phyloP scores from a whole-genome alignment of 225 moss, liverwort and hornwort species.

The Thuidium tamariscinum region DNA sequence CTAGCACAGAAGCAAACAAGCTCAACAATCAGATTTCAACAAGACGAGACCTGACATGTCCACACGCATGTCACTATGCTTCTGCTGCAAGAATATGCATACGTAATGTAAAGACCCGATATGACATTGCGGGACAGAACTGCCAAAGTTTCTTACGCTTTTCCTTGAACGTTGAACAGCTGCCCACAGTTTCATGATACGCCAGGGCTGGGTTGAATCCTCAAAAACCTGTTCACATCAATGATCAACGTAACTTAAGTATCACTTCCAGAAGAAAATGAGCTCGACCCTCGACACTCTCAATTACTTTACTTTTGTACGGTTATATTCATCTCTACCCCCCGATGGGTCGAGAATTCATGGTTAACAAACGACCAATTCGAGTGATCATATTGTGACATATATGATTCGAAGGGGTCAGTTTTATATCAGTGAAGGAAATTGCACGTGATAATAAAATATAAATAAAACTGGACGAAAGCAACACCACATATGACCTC shows the following conservation, averaged over 20 bases:
- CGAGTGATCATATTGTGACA: background rate
- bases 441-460: background rate
- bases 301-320: background rate
- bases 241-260: background rate
- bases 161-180: slow-evolving; percentile 39
- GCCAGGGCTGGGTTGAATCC: slow-evolving; percentile 16
- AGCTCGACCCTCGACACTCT: background rate
- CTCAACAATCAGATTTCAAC: background rate
- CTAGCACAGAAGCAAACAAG: slow-evolving; percentile 11
- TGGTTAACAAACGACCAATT: background rate
- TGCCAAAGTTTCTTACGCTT: slow-evolving; percentile 23
- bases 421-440: background rate
- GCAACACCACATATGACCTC: background rate
- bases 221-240: slow-evolving; percentile 48
- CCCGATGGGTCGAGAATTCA: background rate
- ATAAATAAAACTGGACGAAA: background rate
- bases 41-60: background rate
- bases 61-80: background rate
- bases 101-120: background rate
- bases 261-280: background rate
- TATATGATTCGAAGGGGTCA: background rate
- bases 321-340: background rate
- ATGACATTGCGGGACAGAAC: background rate
- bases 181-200: slow-evolving; percentile 12
- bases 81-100: background rate